Conservation (phyloP, 495 filamentous ascomycete species). For the Apodospora peruviana region DNA sequence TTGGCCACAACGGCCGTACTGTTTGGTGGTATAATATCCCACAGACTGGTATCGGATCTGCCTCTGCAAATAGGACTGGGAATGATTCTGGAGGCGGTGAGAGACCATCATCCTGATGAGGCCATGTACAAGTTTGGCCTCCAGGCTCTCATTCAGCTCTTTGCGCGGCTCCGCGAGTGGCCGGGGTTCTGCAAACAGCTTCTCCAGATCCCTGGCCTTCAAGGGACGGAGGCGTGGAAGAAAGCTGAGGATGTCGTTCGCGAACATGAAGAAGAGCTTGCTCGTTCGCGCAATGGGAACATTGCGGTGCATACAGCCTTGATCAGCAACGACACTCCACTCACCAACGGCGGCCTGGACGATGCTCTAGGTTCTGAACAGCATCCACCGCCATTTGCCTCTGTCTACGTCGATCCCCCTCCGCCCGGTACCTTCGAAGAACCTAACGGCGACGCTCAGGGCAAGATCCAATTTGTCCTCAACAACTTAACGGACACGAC, state of each 20-base stretch:
- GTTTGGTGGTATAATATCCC: constrained; percentile 94
- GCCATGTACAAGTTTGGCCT: constrained; percentile 98
- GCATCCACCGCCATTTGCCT: constrained; percentile 57
- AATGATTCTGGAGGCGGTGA: constrained; percentile 93
- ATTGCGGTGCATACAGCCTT: constrained; percentile 11
- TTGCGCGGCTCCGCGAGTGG: constrained; percentile 82
- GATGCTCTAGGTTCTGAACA: constrained; percentile 51
- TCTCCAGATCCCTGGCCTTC: constrained; percentile 71
- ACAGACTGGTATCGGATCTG: constrained; percentile 79
- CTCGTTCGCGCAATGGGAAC: constrained; percentile 39
- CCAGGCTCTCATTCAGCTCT: constrained; percentile 88
- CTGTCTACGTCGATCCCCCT: constrained; percentile 68
- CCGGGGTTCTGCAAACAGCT: constrained; percentile 80
- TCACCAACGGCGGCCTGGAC: constrained; percentile 64
- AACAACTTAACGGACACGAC: constrained; percentile 94
- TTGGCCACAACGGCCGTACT: constrained; percentile 92
- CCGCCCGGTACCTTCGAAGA: constrained; percentile 63
- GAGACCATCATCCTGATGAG: constrained; percentile 70
- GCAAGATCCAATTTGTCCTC: constrained; percentile 89
- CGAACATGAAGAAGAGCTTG: constrained; percentile 51
- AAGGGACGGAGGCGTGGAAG: constrained; percentile 75
- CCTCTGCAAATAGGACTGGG: constrained; percentile 85
- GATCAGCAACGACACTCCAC: constrained; percentile 9
- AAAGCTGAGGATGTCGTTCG: constrained; percentile 76
- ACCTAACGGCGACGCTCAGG: constrained; percentile 76